A percentile compares a stretch with the other conserved stretches of the same genome.
phyloP scores from a whole-genome alignment of 495 filamentous ascomycete species.

The Cladorrhinum samala region DNA sequence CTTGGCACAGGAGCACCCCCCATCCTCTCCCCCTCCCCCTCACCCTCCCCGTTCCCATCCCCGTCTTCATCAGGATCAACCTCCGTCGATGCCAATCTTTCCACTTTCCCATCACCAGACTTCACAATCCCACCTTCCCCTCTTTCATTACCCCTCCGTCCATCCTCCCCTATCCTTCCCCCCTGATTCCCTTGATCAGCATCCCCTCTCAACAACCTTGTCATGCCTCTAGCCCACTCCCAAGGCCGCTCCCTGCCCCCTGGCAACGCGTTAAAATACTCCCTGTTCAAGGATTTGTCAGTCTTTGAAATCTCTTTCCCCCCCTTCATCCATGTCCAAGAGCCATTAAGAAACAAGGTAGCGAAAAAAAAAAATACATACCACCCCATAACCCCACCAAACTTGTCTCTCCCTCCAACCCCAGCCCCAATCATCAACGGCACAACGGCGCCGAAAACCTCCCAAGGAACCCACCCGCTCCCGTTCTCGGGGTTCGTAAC shows the following conservation, averaged over 20 bases:
- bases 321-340: too few species aligned
- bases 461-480: slow-evolving; percentile 34
- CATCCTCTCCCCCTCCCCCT: slow-evolving; percentile 9
- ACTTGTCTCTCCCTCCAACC: slow-evolving; percentile 32
- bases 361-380: too few species aligned
- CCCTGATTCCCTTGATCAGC: not conserved
- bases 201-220: slow-evolving; percentile 22
- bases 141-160: not conserved
- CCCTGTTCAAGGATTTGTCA: too few species aligned
- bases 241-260: slow-evolving; percentile 54
- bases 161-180: not conserved
- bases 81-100: not conserved
- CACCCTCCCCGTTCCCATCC: too few species aligned
- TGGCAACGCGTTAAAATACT: slow-evolving; percentile 72
- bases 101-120: slow-evolving; percentile 10
- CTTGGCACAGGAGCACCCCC: slow-evolving; percentile 18
- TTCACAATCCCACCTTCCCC: not conserved
- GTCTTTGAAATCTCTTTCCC: too few species aligned
- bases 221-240: slow-evolving; percentile 57
- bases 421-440: slow-evolving; percentile 17
- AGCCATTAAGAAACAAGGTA: too few species aligned
- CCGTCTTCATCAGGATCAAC: too few species aligned
- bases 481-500: slow-evolving; percentile 73
- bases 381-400: slow-evolving; percentile 83
- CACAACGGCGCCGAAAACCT: slow-evolving; percentile 29